These are phyloP conservation scores for Pyrrhoderma lamaoense DNA, from an alignment of 1,284 basidiomycete species.

Conservation along the genomic window DNA sequence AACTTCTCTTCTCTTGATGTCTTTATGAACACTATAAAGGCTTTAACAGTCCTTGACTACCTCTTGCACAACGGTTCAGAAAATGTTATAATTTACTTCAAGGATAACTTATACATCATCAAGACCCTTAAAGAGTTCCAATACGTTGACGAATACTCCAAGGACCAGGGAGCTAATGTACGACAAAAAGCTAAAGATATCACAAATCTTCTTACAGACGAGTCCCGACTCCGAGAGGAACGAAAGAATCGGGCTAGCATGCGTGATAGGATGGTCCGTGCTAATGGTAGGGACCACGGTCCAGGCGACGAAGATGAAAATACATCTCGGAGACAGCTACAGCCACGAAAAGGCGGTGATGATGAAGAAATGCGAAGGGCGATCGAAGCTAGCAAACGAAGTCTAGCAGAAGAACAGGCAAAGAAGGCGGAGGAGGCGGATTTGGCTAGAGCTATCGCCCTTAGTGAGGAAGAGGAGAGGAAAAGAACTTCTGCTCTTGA, in stretches of 20 bases:
- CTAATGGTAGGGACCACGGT: slow-evolving; percentile 42
- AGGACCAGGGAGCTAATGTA: slow-evolving; percentile 98
- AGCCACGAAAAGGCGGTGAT: slow-evolving; percentile 32
- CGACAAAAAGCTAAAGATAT: slow-evolving; percentile 99
- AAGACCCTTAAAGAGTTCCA: slow-evolving; percentile 99
- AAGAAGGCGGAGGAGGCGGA: slow-evolving; percentile 71
- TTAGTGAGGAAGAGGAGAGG: slow-evolving; percentile 86
- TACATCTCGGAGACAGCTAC: slow-evolving; percentile 34
- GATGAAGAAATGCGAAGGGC: slow-evolving; percentile 80
- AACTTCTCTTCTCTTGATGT: not conserved
- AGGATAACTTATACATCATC: slow-evolving; percentile 96
- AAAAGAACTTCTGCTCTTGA: slow-evolving; percentile 63
- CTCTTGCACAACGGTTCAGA: slow-evolving; percentile 95
- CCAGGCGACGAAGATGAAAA: slow-evolving; percentile 50
- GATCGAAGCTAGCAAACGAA: slow-evolving; percentile 82
- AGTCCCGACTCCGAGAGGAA: slow-evolving; percentile 80
- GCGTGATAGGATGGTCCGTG: slow-evolving; percentile 83
- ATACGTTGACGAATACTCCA: slow-evolving; percentile 90
- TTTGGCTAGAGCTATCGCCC: slow-evolving; percentile 66
- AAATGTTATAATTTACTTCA: slow-evolving; percentile 98
- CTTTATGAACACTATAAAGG: slow-evolving; percentile 38
- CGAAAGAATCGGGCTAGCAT: slow-evolving; percentile 81
- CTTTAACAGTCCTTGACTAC: slow-evolving; percentile 94
- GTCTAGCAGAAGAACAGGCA: slow-evolving; percentile 69
- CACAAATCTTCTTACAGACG: slow-evolving; percentile 91